Evolutionary conservation across 2,329 filamentous ascomycete genomes (phyloP), one percentile per base, ranked within the genome.

Genomic region (Colletotrichum filicis): DNA sequence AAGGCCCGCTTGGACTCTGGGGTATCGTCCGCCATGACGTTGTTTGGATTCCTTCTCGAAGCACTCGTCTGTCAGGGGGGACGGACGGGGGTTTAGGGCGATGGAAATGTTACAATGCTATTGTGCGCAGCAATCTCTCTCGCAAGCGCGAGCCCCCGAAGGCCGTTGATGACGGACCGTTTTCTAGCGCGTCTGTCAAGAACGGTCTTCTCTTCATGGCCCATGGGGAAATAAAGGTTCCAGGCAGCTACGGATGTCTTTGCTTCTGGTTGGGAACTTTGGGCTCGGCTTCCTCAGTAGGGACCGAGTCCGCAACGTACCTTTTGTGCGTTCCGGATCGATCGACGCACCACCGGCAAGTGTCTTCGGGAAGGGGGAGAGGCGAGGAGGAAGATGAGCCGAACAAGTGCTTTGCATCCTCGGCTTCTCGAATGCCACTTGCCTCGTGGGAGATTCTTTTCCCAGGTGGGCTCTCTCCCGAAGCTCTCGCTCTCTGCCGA

Each of bases 1-100:
- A 52, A 63, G 58, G 52, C 58, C 52, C 59, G 59, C 59, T 63
- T 66, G 57, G 57, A 57, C 62, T 35, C 61, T 32, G 46, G 68
- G 52, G 49, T 24, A 28, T 28, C 37, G 56, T 57, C 64, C 60
- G 28, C 49, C 64, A 59, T 68, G 64, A 58, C 60, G 58, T 62
- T 52, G 46, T 12, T 6, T 35, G 5, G 26, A 16, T 62, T 52
- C 19, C 24, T 62, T 32, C 60, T 35, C 28, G 60, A 63, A 53
- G 60, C n/a, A 35, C 60, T 42, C 60, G 28, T 35, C 32, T 22
- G 35, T 14, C 37, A 61, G 46, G 59, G 35, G 37, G 42, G 19
- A 11, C 16, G 42, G 19, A 49, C 42, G 42, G 42, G 42, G 7
- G 42, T 49, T 49, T 49, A 22, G 8, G 16, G 42, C 7, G 24